Evolutionary conservation across 1,284 basidiomycete genomes (phyloP).

Genomic region (Tetrapyrgos nigripes): DNA sequence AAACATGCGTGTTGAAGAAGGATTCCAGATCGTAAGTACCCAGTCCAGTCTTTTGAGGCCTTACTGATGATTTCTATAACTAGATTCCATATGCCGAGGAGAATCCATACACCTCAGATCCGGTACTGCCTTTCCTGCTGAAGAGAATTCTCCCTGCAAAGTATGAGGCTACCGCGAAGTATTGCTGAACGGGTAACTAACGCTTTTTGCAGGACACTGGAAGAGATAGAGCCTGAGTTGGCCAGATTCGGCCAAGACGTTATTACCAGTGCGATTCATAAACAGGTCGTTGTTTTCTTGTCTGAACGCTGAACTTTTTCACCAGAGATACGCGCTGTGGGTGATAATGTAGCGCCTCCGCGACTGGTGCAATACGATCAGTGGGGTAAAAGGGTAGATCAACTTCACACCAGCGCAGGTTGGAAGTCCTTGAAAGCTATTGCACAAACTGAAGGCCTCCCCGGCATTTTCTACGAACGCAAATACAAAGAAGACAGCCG

Average conservation of each 20-base stretch:
- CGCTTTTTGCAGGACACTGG: constrained; percentile 32
- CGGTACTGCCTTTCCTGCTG: constrained; percentile 61
- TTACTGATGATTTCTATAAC: neutral
- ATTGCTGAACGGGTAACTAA: neutral
- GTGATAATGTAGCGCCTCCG: constrained; percentile 49
- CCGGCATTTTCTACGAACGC: constrained; percentile 69
- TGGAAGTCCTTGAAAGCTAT: constrained; percentile 77
- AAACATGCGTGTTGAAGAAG: constrained; percentile 22
- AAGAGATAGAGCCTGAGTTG: constrained; percentile 59
- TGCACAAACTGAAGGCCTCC: constrained; percentile 72
- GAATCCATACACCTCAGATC: constrained; percentile 67
- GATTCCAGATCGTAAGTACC: constrained; percentile 15
- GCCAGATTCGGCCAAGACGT: constrained; percentile 61
- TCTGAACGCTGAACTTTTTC: neutral
- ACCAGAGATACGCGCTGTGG: constrained; percentile 43
- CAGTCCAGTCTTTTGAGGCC: neutral
- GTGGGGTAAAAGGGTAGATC: constrained; percentile 71
- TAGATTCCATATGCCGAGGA: constrained; percentile 50
- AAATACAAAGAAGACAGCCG: constrained; percentile 63
- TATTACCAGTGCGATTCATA: constrained; percentile 51
- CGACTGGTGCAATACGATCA: constrained; percentile 70
- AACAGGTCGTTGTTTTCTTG: neutral
- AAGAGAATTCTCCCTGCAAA: constrained; percentile 57
- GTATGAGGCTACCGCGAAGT: constrained; percentile 31
- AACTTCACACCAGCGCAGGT: constrained; percentile 70